These are phyloP conservation scores for Aspergillus udagawae DNA, from an alignment of 2,329 filamentous ascomycete species.

Conservation along the genomic window DNA sequence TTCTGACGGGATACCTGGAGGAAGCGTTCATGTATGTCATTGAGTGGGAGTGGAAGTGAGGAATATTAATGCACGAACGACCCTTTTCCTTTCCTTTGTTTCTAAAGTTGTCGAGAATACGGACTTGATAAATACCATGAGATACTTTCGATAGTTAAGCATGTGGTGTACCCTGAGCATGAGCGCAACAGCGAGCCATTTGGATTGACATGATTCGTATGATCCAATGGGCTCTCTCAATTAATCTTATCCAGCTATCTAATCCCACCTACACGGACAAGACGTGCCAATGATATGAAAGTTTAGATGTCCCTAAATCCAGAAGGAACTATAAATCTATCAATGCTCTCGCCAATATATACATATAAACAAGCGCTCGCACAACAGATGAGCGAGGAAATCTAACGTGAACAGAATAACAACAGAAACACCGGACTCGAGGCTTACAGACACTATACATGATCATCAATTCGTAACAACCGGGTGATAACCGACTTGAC, in stretches of 20 bases:
- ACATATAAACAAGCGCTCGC: neutral
- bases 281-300: too few species aligned
- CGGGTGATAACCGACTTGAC: neutral
- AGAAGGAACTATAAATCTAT: neutral
- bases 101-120: neutral
- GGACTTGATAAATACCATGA: too few species aligned
- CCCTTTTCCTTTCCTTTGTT: neutral
- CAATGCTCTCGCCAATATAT: neutral
- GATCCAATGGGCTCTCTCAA: too few species aligned
- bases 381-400: neutral
- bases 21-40: slow-evolving; percentile 31
- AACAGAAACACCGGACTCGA: neutral
- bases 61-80: neutral
- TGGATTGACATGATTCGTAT: too few species aligned
- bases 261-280: too few species aligned
- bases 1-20: slow-evolving; percentile 21
- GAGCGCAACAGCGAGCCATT: too few species aligned
- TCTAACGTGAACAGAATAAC: neutral
- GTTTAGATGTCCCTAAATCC: too few species aligned
- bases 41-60: slow-evolving; percentile 25
- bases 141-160: neutral
- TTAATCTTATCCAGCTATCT: too few species aligned
- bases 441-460: neutral
- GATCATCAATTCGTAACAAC: neutral
- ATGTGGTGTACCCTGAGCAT: neutral